Conservation (phyloP, 192 early-diverging fungal species). For the Entomortierella chlamydospora region DNA sequence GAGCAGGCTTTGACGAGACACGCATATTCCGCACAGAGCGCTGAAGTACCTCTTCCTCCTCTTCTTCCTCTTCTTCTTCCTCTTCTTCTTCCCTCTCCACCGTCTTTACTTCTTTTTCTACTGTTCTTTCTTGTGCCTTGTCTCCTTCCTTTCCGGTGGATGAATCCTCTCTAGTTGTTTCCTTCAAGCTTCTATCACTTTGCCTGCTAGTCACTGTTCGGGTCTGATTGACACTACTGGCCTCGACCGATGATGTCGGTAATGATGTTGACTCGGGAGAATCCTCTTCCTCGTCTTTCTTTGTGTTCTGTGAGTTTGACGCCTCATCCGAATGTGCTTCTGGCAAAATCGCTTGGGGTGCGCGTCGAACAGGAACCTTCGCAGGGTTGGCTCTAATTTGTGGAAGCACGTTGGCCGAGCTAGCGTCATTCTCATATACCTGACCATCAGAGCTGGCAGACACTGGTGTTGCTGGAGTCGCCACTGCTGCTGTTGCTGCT, state of each 20-base stretch:
- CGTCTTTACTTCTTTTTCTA: not conserved
- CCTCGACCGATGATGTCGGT: not conserved
- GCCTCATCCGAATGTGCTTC: conserved; percentile 15
- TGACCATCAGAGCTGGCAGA: not conserved
- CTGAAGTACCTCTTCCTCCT: conserved; percentile 40
- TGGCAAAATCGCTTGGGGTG: conserved; percentile 33
- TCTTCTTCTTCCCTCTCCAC: not conserved
- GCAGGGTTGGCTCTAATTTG: conserved; percentile 47
- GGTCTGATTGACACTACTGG: too few species aligned
- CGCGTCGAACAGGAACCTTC: conserved; percentile 22
- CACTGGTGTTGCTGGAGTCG: not conserved
- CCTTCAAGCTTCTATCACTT: not conserved
- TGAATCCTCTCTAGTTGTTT: not conserved
- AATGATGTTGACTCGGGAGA: not conserved
- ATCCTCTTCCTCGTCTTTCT: conserved; percentile 2
- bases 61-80: conserved; percentile 24
- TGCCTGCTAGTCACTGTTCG: not conserved
- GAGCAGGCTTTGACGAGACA: conserved; percentile 10
- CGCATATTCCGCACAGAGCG: conserved; percentile 26
- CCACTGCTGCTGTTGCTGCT: too few species aligned
- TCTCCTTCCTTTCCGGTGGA: not conserved
- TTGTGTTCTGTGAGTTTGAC: too few species aligned
- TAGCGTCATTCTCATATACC: conserved; percentile 9
- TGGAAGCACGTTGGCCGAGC: conserved; percentile 19
- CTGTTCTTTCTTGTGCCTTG: not conserved